Evolutionary conservation across 495 filamentous ascomycete genomes (phyloP).

Genomic region (Daldinia bambusicola): DNA sequence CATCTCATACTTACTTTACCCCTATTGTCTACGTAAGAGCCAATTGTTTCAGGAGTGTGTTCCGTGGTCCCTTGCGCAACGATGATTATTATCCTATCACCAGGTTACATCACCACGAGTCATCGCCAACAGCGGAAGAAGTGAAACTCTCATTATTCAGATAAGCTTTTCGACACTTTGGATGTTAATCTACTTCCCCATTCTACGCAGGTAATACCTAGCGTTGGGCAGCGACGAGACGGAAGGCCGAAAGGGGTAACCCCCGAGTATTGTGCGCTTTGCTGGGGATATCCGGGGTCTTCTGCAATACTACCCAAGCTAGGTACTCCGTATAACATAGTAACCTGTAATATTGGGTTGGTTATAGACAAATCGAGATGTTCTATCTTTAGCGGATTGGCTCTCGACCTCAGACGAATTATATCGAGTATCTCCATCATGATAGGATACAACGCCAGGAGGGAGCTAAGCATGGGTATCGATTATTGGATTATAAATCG

Average conservation of each 20-base stretch:
- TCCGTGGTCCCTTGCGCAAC: neutral
- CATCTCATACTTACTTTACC: too few species aligned
- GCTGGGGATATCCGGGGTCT: neutral
- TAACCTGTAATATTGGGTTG: neutral
- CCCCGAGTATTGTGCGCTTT: neutral
- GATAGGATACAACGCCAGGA: neutral
- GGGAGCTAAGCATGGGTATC: neutral
- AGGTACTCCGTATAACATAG: neutral
- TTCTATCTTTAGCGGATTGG: neutral
- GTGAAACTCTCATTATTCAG: neutral
- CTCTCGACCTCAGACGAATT: neutral
- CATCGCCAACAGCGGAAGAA: neutral
- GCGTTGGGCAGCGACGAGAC: neutral
- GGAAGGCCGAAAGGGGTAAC: neutral
- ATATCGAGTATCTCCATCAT: neutral
- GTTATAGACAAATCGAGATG: neutral
- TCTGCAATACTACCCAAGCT: neutral
- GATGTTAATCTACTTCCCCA: neutral
- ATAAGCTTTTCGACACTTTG: neutral
- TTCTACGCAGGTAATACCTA: neutral
- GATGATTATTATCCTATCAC: neutral
- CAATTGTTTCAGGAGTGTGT: neutral
- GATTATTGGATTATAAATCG: neutral
- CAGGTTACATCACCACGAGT: neutral
- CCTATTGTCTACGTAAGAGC: too few species aligned